phyloP scores from a whole-genome alignment of 2,329 filamentous ascomycete genomes.

The Cladobotryum mycophilum region DNA sequence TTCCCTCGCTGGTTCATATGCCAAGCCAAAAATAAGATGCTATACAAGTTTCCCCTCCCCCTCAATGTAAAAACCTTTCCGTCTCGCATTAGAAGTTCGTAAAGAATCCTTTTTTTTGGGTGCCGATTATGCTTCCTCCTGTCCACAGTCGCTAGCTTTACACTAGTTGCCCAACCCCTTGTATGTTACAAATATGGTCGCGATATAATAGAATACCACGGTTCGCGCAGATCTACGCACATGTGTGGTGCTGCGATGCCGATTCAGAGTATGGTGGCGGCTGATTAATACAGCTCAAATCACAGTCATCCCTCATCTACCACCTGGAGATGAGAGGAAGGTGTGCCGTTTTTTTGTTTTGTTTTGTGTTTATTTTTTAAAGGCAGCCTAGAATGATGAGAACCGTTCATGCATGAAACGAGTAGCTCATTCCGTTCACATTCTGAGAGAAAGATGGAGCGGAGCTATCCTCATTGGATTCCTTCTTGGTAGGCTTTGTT shows the following conservation, averaged over 20 bases:
- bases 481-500: conserved; percentile 28
- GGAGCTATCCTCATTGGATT: conserved; percentile 21
- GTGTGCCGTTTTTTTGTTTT: neutral
- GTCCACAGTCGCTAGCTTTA: too few species aligned
- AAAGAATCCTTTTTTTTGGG: neutral
- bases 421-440: conserved; percentile 24
- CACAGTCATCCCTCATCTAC: too few species aligned
- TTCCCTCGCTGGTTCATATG: conserved; percentile 11
- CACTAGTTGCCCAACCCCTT: neutral
- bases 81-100: too few species aligned
- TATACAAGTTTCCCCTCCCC: conserved; percentile 6
- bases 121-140: neutral
- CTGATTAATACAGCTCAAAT: too few species aligned
- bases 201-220: too few species aligned
- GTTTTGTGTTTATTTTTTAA: conserved; percentile 1
- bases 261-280: too few species aligned
- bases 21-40: conserved; percentile 8
- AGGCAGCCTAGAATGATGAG: neutral
- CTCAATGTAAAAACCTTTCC: too few species aligned
- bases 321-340: too few species aligned
- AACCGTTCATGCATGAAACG: conserved; percentile 14
- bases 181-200: neutral
- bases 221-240: too few species aligned
- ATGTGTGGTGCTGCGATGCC: too few species aligned
- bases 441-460: conserved; percentile 19